Evolutionary conservation across 768 basidiomycete genomes (phyloP).

Genomic region (Bullera alba): DNA sequence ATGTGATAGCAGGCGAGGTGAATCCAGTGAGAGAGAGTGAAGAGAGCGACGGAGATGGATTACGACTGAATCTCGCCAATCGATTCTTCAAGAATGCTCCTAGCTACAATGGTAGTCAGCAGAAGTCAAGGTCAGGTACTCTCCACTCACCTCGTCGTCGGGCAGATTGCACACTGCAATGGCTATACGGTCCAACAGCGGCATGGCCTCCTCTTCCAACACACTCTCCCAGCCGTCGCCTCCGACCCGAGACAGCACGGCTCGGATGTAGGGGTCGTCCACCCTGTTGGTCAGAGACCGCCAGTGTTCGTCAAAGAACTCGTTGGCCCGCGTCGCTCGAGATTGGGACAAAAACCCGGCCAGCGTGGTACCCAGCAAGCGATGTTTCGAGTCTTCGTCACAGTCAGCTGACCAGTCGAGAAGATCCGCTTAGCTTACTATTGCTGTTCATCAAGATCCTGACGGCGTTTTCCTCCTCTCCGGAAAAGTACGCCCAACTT

Average conservation of each 20-base stretch:
- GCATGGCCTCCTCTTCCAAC: slow-evolving; percentile 35
- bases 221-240: slow-evolving; percentile 41
- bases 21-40: slow-evolving; percentile 35
- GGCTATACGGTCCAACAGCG: slow-evolving; percentile 34
- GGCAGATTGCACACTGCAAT: slow-evolving; percentile 36
- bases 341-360: slow-evolving; percentile 28
- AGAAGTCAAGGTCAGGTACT: background rate
- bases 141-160: slow-evolving; percentile 32
- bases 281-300: slow-evolving; percentile 23
- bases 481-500: slow-evolving; percentile 40
- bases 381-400: slow-evolving; percentile 30
- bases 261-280: slow-evolving; percentile 42
- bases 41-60: slow-evolving; percentile 19
- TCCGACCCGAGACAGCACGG: slow-evolving; percentile 33
- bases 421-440: slow-evolving; percentile 8
- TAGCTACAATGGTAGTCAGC: slow-evolving; percentile 14
- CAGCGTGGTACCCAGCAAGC: slow-evolving; percentile 33
- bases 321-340: slow-evolving; percentile 10
- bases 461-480: slow-evolving; percentile 34
- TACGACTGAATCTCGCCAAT: slow-evolving; percentile 6
- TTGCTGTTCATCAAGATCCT: slow-evolving; percentile 32
- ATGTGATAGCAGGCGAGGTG: slow-evolving; percentile 17
- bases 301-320: slow-evolving; percentile 36
- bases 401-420: background rate
- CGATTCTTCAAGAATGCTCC: slow-evolving; percentile 31